A percentile compares a stretch with the other conserved stretches of the same genome.
phyloP scores from a whole-genome alignment of 2,329 filamentous ascomycete genomes.

The Dothideomycetes sp. region DNA sequence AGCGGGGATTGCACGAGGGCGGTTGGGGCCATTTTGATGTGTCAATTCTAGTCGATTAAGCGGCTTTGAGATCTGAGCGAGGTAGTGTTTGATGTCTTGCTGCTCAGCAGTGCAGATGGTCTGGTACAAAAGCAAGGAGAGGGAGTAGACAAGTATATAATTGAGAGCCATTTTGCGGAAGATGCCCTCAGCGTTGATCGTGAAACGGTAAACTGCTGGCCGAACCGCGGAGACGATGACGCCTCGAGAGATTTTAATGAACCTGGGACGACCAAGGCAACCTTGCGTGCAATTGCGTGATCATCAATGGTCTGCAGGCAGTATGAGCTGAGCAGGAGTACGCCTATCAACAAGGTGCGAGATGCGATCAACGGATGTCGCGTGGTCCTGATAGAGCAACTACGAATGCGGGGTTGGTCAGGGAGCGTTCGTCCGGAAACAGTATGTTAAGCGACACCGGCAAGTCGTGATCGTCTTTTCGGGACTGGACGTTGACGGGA shows the following conservation, averaged over 20 bases:
- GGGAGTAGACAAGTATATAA: slow-evolving; percentile 13
- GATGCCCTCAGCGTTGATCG: neutral
- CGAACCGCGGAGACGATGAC: neutral
- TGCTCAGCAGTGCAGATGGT: slow-evolving; percentile 11
- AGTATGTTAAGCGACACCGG: neutral
- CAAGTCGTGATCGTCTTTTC: slow-evolving; percentile 4
- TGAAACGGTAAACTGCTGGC: neutral
- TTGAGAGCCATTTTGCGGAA: slow-evolving; percentile 6
- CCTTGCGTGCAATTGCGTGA: slow-evolving; percentile 5
- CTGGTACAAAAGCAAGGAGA: slow-evolving; percentile 12
- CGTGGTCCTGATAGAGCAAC: neutral
- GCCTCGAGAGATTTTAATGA: neutral
- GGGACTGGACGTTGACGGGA: neutral
- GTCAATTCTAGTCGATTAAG: slow-evolving; percentile 8
- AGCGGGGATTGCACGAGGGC: slow-evolving; percentile 10
- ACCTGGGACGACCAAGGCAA: neutral
- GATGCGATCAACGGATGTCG: neutral
- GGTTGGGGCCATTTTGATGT: slow-evolving; percentile 11
- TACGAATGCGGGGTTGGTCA: neutral
- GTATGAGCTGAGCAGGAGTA: neutral
- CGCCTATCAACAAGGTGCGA: neutral
- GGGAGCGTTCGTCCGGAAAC: neutral
- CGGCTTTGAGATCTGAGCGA: slow-evolving; percentile 10
- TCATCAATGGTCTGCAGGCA: slow-evolving; percentile 1
- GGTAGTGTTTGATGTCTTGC: slow-evolving; percentile 9